These are phyloP conservation scores for Globisporangium sylvaticum DNA, from an alignment of 352 stramenopile genomes.

Conservation along the genomic window DNA sequence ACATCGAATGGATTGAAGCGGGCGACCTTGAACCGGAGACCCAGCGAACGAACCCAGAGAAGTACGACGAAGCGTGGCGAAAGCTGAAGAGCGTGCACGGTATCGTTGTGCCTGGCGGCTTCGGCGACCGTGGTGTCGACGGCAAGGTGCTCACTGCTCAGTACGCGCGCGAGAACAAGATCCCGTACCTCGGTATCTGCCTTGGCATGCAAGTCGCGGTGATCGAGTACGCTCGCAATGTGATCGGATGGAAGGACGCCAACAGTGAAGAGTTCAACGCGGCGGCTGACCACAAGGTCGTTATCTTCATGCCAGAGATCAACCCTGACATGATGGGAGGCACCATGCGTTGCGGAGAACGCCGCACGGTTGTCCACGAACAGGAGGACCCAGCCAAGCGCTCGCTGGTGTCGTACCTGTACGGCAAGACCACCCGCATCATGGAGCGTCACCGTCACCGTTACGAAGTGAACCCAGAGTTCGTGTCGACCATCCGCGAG, in stretches of 20 bases:
- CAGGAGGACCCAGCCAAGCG: constrained; percentile 77
- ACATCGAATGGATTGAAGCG: constrained; percentile 98
- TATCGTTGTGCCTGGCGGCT: constrained; percentile 98
- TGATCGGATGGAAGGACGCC: constrained; percentile 90
- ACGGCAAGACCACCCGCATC: constrained; percentile 86
- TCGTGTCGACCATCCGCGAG: constrained; percentile 87
- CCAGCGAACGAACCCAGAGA: constrained; percentile 62
- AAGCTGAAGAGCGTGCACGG: constrained; percentile 92
- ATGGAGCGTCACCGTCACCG: constrained; percentile 97
- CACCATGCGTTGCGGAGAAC: constrained; percentile 98
- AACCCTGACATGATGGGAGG: constrained; percentile 97
- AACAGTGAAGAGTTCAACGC: constrained; percentile 96
- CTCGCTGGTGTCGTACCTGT: constrained; percentile 89
- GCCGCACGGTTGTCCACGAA: constrained; percentile 92
- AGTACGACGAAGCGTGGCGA: constrained; percentile 87
- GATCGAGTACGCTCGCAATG: constrained; percentile 96
- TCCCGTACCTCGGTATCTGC: constrained; percentile 98
- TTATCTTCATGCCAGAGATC: constrained; percentile 99
- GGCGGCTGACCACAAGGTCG: constrained; percentile 87
- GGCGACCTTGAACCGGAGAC: constrained; percentile 89
- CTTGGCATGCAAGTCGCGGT: constrained; percentile 94
- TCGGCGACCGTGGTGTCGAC: constrained; percentile 97
- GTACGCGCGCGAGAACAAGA: constrained; percentile 93
- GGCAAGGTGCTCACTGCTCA: constrained; percentile 96
- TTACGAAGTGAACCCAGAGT: constrained; percentile 99